phyloP scores from a whole-genome alignment of 805 yeast genomes.

The Pichia thaimueangensis region DNA sequence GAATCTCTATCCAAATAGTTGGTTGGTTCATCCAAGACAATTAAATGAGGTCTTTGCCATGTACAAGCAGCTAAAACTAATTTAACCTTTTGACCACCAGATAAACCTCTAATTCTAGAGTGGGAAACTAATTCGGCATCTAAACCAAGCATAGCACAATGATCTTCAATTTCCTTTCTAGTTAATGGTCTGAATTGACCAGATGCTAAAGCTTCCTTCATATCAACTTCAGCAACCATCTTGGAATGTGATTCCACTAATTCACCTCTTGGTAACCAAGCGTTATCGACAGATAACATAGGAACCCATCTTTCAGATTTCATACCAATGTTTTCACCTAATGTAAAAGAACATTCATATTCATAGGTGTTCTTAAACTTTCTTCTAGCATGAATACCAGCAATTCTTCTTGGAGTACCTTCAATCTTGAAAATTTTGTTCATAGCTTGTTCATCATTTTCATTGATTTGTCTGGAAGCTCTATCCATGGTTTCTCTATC shows the following conservation, averaged over 20 bases:
- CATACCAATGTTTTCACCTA: constrained; percentile 99
- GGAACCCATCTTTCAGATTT: constrained; percentile 99
- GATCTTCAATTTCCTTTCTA: constrained; percentile 99
- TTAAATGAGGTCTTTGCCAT: constrained; percentile 99
- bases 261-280: constrained; percentile 99
- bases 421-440: constrained; percentile 99
- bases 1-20: constrained; percentile 99
- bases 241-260: constrained; percentile 94
- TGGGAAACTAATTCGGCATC: constrained; percentile 99
- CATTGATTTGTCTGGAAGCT: constrained; percentile 98
- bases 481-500: constrained; percentile 99
- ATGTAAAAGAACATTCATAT: constrained; percentile 94
- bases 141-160: constrained; percentile 97
- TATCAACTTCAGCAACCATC: constrained; percentile 99
- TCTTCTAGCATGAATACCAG: constrained; percentile 92
- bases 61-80: constrained; percentile 99
- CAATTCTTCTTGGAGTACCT: constrained; percentile 97
- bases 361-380: constrained; percentile 99
- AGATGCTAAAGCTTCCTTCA: constrained; percentile 99
- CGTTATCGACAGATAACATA: constrained; percentile 99
- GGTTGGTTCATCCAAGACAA: constrained; percentile 99
- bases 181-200: constrained; percentile 99
- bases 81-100: constrained; percentile 99
- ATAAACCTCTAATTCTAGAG: constrained; percentile 99
- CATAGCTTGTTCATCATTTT: constrained; percentile 96